Percentiles rank a stretch among this genome's conserved stretches.
Evolutionary conservation across 768 basidiomycete genomes (phyloP).

Genomic region (Phaffia australis): DNA sequence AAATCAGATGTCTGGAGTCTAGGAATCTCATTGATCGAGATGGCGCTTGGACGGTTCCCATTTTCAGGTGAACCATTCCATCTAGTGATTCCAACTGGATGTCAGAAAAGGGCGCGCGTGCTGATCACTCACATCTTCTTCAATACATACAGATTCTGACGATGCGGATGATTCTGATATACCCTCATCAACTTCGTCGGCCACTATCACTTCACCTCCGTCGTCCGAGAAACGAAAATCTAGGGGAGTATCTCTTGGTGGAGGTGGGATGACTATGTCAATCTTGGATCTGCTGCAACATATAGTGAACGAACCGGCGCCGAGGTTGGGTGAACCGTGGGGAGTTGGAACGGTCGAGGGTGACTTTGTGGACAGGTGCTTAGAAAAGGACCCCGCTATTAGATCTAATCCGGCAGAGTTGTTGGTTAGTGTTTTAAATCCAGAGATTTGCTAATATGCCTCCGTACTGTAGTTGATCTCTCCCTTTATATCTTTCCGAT

Average conservation of each 20-base stretch:
- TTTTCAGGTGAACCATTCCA: constrained; percentile 48
- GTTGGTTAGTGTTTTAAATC: constrained; percentile 34
- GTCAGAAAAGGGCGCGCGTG: too few species aligned
- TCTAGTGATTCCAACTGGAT: not conserved
- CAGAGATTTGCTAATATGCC: not conserved
- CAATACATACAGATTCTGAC: not conserved
- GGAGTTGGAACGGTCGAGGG: constrained; percentile 49
- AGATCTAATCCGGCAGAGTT: constrained; percentile 81
- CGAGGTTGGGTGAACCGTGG: constrained; percentile 45
- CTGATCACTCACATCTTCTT: not conserved
- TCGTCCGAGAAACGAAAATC: constrained; percentile 79
- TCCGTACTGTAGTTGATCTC: not conserved
- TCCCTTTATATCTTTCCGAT: not conserved
- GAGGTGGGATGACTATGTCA: constrained; percentile 94
- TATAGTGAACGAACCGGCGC: constrained; percentile 97
- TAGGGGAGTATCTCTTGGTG: constrained; percentile 83
- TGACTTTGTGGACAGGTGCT: constrained; percentile 75
- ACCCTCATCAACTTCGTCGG: not conserved
- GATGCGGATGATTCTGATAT: constrained; percentile 8
- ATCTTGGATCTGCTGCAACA: constrained; percentile 94
- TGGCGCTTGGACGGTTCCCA: constrained; percentile 92
- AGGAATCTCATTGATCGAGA: constrained; percentile 91
- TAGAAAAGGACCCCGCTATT: constrained; percentile 76
- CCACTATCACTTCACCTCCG: not conserved
- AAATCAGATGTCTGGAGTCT: constrained; percentile 99